These are phyloP conservation scores for Kurtzmaniella cleridarum DNA, from an alignment of 805 yeast genomes.

Conservation along the genomic window DNA sequence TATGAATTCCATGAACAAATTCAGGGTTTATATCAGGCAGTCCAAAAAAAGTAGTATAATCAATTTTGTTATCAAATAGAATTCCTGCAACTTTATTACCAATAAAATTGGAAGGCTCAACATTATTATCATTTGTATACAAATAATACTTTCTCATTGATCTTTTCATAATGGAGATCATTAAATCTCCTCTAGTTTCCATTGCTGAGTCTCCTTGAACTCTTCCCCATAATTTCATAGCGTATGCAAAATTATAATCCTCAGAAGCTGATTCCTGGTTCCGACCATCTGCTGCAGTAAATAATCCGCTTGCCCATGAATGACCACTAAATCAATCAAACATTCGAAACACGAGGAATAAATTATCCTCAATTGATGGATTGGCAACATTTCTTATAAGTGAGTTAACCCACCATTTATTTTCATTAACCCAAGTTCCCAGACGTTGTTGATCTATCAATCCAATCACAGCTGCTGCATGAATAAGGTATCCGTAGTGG, in stretches of 20 bases:
- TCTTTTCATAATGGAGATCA: constrained; percentile 49
- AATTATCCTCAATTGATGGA: constrained; percentile 45
- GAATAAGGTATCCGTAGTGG: constrained; percentile 24
- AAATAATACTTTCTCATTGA: constrained; percentile 55
- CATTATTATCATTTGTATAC: constrained; percentile 34
- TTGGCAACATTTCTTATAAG: constrained; percentile 66
- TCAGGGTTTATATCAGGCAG: constrained; percentile 32
- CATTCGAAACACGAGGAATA: constrained; percentile 59
- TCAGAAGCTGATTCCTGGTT: constrained; percentile 71
- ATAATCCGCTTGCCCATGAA: constrained; percentile 69
- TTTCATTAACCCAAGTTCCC: constrained; percentile 44
- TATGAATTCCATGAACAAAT: constrained; percentile 74
- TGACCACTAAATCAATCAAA: constrained; percentile 76
- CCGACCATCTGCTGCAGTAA: constrained; percentile 59
- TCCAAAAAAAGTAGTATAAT: constrained; percentile 71
- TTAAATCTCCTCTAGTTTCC: constrained; percentile 52
- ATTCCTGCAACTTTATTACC: constrained; percentile 66
- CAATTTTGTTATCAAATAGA: constrained; percentile 65
- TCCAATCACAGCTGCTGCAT: constrained; percentile 21
- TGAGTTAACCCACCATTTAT: constrained; percentile 53
- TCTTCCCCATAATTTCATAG: constrained; percentile 63
- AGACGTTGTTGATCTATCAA: constrained; percentile 28
- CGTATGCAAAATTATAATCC: constrained; percentile 66
- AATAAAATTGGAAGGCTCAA: constrained; percentile 47
- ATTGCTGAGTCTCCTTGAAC: constrained; percentile 49